Evolutionary conservation across 2,329 filamentous ascomycete genomes (phyloP).

Genomic region (Beauveria sp.): DNA sequence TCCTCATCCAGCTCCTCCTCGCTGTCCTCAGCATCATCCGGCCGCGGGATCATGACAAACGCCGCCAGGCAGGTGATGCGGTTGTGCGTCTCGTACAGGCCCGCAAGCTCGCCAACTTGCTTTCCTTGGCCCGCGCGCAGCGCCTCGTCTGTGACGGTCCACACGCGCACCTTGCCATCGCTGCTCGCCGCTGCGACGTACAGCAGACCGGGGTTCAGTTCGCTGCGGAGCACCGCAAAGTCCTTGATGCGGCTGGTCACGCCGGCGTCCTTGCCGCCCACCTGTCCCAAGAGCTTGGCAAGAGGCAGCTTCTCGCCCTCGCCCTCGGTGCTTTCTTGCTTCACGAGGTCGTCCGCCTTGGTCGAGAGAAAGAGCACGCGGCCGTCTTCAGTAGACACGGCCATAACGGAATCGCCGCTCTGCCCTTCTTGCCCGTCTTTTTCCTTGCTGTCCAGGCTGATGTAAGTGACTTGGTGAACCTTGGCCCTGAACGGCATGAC

Average conservation of each 20-base stretch:
- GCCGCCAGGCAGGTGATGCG: constrained; percentile 82
- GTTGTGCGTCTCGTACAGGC: constrained; percentile 76
- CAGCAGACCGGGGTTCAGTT: constrained; percentile 31
- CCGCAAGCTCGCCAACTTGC: constrained; percentile 58
- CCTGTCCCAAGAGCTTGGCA: constrained; percentile 62
- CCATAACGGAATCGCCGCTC: constrained; percentile 46
- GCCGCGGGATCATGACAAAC: constrained; percentile 72
- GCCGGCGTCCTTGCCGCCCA: constrained; percentile 66
- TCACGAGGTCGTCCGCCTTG: constrained; percentile 37
- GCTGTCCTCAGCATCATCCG: constrained; percentile 53
- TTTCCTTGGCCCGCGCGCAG: constrained; percentile 26
- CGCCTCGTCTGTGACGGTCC: constrained; percentile 48
- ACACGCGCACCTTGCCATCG: constrained; percentile 77
- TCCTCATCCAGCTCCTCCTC: constrained; percentile 41
- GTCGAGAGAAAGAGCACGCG: constrained; percentile 78
- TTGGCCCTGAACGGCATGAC: constrained; percentile 67
- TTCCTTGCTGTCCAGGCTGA: constrained; percentile 35
- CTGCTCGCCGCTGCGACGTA: constrained; percentile 71
- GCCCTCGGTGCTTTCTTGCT: constrained; percentile 24
- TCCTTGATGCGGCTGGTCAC: constrained; percentile 77
- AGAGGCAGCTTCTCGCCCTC: constrained; percentile 37
- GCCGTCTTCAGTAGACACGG: constrained; percentile 85
- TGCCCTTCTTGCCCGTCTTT: neutral
- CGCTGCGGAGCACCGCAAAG: constrained; percentile 57
- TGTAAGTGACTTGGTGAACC: constrained; percentile 73